These are phyloP conservation scores for Eimeria necatrix DNA, from an alignment of 169 alveolate species.

Conservation along the genomic window DNA sequence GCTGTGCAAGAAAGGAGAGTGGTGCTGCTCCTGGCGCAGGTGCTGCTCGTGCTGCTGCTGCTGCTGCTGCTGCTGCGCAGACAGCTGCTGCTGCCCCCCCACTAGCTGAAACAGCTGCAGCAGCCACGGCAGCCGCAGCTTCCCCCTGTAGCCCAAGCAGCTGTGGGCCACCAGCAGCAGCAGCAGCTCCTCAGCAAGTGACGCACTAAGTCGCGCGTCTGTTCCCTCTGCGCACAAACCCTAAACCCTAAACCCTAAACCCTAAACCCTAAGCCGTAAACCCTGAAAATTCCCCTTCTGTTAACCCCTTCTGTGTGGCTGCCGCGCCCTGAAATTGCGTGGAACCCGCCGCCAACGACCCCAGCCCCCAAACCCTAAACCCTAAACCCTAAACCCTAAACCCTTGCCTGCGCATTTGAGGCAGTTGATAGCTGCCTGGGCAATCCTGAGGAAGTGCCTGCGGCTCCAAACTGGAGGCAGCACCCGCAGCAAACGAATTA, in stretches of 20 bases:
- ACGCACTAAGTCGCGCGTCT: conserved; percentile 51
- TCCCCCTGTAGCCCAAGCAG: conserved; percentile 39
- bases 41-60: conserved; percentile 44
- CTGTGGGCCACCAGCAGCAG: conserved; percentile 47
- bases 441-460: conserved; percentile 59
- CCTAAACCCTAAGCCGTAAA: conserved; percentile 19
- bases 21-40: conserved; percentile 4
- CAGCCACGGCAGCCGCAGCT: conserved; percentile 63
- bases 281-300: neutral
- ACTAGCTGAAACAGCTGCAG: conserved; percentile 49
- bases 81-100: conserved; percentile 3
- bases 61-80: conserved; percentile 63
- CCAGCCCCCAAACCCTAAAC: neutral
- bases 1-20: conserved; percentile 24
- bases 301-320: too few relatives aligned
- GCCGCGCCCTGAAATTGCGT: too few relatives aligned
- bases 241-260: conserved; percentile 60
- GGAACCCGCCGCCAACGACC: neutral
- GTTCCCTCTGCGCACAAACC: conserved; percentile 56
- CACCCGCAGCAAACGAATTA: conserved; percentile 72
- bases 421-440: conserved; percentile 72
- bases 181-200: conserved; percentile 54
- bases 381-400: neutral
- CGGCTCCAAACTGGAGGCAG: conserved; percentile 77
- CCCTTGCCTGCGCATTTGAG: conserved; percentile 36